phyloP scores from a whole-genome alignment of 1,284 basidiomycete species.

The Earliella scabrosa region DNA sequence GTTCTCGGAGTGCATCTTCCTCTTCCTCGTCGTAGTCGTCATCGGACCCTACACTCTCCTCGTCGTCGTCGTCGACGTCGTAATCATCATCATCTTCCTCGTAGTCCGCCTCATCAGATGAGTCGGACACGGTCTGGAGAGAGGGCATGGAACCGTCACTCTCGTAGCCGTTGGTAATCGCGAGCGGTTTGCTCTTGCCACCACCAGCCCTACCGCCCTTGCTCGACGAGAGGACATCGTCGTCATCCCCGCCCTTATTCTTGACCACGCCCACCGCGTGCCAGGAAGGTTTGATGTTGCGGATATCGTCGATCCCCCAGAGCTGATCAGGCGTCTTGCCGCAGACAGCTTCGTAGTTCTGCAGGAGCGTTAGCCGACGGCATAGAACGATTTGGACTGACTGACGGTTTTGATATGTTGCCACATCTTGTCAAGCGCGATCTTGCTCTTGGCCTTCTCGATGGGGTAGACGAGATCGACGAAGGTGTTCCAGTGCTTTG shows the following conservation, averaged over 20 bases:
- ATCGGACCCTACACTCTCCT: slow-evolving; percentile 41
- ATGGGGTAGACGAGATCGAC: slow-evolving; percentile 64
- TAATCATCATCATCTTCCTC: slow-evolving; percentile 41
- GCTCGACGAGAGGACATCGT: slow-evolving; percentile 28
- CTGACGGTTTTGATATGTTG: slow-evolving; percentile 60
- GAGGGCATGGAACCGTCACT: slow-evolving; percentile 63
- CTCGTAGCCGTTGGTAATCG: slow-evolving; percentile 51
- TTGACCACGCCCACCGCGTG: slow-evolving; percentile 40
- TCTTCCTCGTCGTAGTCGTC: slow-evolving; percentile 68
- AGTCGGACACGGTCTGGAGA: slow-evolving; percentile 64
- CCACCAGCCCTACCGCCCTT: slow-evolving; percentile 32
- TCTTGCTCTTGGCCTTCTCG: slow-evolving; percentile 52
- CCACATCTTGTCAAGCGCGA: slow-evolving; percentile 66
- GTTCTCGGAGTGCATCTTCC: slow-evolving; percentile 64
- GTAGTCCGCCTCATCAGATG: slow-evolving; percentile 44
- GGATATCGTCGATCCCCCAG: slow-evolving; percentile 64
- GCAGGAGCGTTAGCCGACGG: background rate
- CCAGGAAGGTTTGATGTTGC: slow-evolving; percentile 62
- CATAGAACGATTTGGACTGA: slow-evolving; percentile 6
- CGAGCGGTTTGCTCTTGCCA: slow-evolving; percentile 45
- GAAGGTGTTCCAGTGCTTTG: slow-evolving; percentile 51
- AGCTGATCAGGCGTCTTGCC: slow-evolving; percentile 61
- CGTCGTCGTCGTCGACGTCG: slow-evolving; percentile 46
- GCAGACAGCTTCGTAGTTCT: slow-evolving; percentile 63
- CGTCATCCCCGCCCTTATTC: slow-evolving; percentile 31